Conservation (phyloP, 495 filamentous ascomycete genomes). For the Trichoderma gamsii region DNA sequence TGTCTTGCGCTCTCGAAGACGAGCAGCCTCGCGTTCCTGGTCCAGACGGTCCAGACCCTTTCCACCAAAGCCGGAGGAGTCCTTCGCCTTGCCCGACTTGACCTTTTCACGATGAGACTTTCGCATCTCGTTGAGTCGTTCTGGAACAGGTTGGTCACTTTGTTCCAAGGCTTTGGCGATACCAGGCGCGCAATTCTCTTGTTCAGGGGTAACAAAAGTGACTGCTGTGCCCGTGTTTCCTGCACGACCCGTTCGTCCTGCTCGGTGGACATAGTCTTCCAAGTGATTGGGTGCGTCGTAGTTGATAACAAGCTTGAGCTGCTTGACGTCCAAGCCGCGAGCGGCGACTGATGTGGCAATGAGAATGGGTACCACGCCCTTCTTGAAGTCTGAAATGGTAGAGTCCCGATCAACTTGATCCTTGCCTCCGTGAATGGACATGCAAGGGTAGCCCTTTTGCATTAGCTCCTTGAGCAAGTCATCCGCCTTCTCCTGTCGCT, state of each 20-base stretch:
- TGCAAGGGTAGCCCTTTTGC: slow-evolving; percentile 85
- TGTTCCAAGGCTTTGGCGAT: slow-evolving; percentile 92
- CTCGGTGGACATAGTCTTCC: slow-evolving; percentile 97
- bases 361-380: slow-evolving; percentile 79
- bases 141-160: slow-evolving; percentile 76
- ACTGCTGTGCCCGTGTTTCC: slow-evolving; percentile 93
- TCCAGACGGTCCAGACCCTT: slow-evolving; percentile 90
- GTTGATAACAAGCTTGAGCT: slow-evolving; percentile 93
- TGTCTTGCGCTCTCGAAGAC: slow-evolving; percentile 75
- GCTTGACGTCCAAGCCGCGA: slow-evolving; percentile 91
- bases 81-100: slow-evolving; percentile 84
- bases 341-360: slow-evolving; percentile 96
- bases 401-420: slow-evolving; percentile 94
- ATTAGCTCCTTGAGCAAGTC: slow-evolving; percentile 73
- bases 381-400: slow-evolving; percentile 92
- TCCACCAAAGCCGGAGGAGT: slow-evolving; percentile 83
- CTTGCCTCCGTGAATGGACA: slow-evolving; percentile 94
- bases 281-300: slow-evolving; percentile 95
- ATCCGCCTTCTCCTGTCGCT: slow-evolving; percentile 91
- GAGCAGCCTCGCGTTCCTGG: slow-evolving; percentile 79
- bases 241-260: slow-evolving; percentile 88
- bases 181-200: slow-evolving; percentile 83
- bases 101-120: slow-evolving; percentile 80
- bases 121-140: slow-evolving; percentile 53
- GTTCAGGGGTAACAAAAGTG: slow-evolving; percentile 86